Evolutionary conservation across 768 basidiomycete species (phyloP).

Genomic region (Hortiboletus campestris): DNA sequence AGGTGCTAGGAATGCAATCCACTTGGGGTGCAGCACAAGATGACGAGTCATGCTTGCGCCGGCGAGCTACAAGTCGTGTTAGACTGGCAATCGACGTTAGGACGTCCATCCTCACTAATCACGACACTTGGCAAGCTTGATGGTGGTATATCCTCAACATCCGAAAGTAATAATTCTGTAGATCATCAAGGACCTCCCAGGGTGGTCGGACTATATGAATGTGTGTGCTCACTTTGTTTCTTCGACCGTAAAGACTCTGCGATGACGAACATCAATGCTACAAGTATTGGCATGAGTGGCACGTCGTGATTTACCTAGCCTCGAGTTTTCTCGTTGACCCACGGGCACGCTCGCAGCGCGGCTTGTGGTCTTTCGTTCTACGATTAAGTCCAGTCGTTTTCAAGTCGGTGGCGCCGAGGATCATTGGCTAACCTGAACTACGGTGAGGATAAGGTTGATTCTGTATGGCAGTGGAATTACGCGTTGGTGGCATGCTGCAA

Average conservation of each 20-base stretch:
- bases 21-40: not conserved
- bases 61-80: slow-evolving; percentile 11
- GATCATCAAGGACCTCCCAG: not conserved
- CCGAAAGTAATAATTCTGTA: slow-evolving; percentile 8
- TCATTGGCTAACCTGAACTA: slow-evolving; percentile 18
- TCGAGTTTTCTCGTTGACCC: slow-evolving; percentile 7
- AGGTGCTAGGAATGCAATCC: not conserved
- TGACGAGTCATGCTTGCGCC: slow-evolving; percentile 18
- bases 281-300: not conserved
- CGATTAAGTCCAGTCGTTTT: not conserved
- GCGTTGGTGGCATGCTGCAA: slow-evolving; percentile 11
- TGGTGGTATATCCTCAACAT: slow-evolving; percentile 4
- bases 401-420: slow-evolving; percentile 1
- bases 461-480: not conserved
- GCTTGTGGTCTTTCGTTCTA: slow-evolving; percentile 13
- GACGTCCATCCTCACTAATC: slow-evolving; percentile 11
- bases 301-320: slow-evolving; percentile 11
- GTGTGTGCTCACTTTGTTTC: slow-evolving; percentile 14
- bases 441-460: not conserved
- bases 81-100: not conserved
- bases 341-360: slow-evolving; percentile 20
- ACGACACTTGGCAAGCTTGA: slow-evolving; percentile 5
- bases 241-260: slow-evolving; percentile 15
- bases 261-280: slow-evolving; percentile 10
- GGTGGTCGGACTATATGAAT: not conserved